Percentiles rank a stretch among this genome's conserved stretches.
These are phyloP conservation scores for Boletales sp. DNA, from an alignment of 768 basidiomycete genomes.

Conservation along the genomic window DNA sequence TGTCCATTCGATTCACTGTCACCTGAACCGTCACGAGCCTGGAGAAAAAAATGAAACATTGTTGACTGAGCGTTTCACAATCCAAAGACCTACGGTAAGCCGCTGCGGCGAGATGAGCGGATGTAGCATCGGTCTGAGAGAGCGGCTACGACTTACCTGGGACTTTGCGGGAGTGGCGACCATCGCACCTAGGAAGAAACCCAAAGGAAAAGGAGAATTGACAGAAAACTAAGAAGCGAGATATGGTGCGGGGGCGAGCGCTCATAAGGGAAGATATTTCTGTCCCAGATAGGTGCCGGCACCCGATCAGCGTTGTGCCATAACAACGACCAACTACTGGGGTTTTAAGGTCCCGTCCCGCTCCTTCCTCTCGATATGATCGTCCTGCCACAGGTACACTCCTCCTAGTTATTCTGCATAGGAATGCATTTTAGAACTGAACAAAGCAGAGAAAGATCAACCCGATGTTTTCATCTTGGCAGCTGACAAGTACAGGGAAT, in stretches of 20 bases:
- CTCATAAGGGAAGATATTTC: slow-evolving; percentile 16
- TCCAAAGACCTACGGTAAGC: slow-evolving; percentile 17
- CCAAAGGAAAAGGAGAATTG: background rate
- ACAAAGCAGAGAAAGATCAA: too few relatives aligned
- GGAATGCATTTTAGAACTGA: too few relatives aligned
- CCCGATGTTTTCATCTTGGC: too few relatives aligned
- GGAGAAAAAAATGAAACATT: background rate
- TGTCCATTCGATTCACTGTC: background rate
- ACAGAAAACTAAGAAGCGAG: background rate
- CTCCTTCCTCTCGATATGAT: too few relatives aligned
- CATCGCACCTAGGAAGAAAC: slow-evolving; percentile 19
- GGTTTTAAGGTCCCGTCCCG: too few relatives aligned
- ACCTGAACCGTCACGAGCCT: slow-evolving; percentile 15
- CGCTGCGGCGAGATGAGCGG: slow-evolving; percentile 8
- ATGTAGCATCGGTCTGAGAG: background rate
- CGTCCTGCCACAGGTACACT: too few relatives aligned
- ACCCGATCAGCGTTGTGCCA: slow-evolving; percentile 10
- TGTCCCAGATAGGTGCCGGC: slow-evolving; percentile 12
- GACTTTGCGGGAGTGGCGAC: slow-evolving; percentile 6
- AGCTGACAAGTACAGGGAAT: too few relatives aligned
- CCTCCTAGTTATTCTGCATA: too few relatives aligned
- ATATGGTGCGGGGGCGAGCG: slow-evolving; percentile 15
- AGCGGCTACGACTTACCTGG: slow-evolving; percentile 9
- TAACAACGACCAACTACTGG: too few relatives aligned
- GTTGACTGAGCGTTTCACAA: background rate